phyloP scores from a whole-genome alignment of 2,329 filamentous ascomycete species.

The Huntiella abstrusa region DNA sequence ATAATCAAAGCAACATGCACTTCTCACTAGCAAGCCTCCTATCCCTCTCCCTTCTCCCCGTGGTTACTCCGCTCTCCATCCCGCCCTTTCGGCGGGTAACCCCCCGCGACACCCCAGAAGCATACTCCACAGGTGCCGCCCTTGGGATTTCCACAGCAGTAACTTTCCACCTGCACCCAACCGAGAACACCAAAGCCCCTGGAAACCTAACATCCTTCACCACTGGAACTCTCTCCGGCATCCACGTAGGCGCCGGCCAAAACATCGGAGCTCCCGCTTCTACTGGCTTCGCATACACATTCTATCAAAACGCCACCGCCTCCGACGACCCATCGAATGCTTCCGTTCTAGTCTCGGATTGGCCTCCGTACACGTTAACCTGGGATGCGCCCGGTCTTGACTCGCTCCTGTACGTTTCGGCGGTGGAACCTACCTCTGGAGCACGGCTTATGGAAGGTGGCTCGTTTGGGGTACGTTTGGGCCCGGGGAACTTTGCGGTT shows the following conservation, averaged over 20 bases:
- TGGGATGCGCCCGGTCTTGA: constrained; percentile 19
- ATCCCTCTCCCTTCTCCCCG: too few relatives aligned
- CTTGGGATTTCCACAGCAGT: too few relatives aligned
- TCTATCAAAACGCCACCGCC: constrained; percentile 31
- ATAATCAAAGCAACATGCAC: too few relatives aligned
- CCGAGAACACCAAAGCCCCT: too few relatives aligned
- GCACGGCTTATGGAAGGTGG: constrained; percentile 18
- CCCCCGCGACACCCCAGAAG: too few relatives aligned
- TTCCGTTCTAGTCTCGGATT: constrained; percentile 22
- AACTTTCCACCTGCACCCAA: too few relatives aligned
- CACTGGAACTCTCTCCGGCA: constrained; percentile 15
- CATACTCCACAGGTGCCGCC: too few relatives aligned
- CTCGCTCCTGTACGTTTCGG: constrained; percentile 18
- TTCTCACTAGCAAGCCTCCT: too few relatives aligned
- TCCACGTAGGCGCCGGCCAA: constrained; percentile 19
- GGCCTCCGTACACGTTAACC: constrained; percentile 21
- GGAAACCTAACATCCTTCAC: too few relatives aligned
- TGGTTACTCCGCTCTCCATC: too few relatives aligned
- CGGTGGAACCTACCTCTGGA: constrained; percentile 19
- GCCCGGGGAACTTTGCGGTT: constrained; percentile 21
- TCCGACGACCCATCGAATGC: constrained; percentile 8
- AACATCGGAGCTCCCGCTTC: constrained; percentile 23
- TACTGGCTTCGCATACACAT: constrained; percentile 20
- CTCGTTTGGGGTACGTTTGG: constrained; percentile 17
- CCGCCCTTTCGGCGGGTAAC: too few relatives aligned